These are phyloP conservation scores for Akanthomyces muscarius DNA, from an alignment of 2,329 filamentous ascomycete species.

Conservation along the genomic window DNA sequence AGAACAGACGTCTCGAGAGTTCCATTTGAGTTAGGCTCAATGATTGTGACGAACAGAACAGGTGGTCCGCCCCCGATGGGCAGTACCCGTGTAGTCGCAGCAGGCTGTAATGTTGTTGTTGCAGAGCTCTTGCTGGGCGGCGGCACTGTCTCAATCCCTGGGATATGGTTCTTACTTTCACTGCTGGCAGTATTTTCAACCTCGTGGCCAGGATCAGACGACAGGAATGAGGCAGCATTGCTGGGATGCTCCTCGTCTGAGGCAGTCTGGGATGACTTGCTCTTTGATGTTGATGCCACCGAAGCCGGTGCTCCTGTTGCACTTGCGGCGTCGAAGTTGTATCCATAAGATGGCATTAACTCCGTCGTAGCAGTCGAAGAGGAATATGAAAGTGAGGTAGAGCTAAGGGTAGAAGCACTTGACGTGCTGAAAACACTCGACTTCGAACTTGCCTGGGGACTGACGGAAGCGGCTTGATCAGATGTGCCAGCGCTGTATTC, in stretches of 20 bases:
- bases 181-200: slow-evolving; percentile 9
- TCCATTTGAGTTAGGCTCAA: slow-evolving; percentile 22
- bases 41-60: slow-evolving; percentile 24
- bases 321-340: slow-evolving; percentile 1
- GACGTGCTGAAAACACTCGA: not conserved
- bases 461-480: not conserved
- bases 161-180: slow-evolving; percentile 4
- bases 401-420: not conserved
- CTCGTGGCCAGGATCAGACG: not conserved
- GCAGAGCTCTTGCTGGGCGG: not conserved
- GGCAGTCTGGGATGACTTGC: not conserved
- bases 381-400: not conserved
- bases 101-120: not conserved
- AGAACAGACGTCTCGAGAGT: slow-evolving; percentile 22
- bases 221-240: slow-evolving; percentile 4
- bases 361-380: not conserved
- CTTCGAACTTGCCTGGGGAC: not conserved
- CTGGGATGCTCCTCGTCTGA: not conserved
- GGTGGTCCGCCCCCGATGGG: slow-evolving; percentile 12
- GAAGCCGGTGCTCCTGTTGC: not conserved
- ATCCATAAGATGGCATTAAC: slow-evolving; percentile 1
- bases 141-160: slow-evolving; percentile 9
- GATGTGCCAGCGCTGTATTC: not conserved
- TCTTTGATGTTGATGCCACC: not conserved
- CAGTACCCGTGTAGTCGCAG: slow-evolving; percentile 5